Evolutionary conservation across 2,329 filamentous ascomycete genomes (phyloP).

Genomic region (Fusarium pseudograminearum): DNA sequence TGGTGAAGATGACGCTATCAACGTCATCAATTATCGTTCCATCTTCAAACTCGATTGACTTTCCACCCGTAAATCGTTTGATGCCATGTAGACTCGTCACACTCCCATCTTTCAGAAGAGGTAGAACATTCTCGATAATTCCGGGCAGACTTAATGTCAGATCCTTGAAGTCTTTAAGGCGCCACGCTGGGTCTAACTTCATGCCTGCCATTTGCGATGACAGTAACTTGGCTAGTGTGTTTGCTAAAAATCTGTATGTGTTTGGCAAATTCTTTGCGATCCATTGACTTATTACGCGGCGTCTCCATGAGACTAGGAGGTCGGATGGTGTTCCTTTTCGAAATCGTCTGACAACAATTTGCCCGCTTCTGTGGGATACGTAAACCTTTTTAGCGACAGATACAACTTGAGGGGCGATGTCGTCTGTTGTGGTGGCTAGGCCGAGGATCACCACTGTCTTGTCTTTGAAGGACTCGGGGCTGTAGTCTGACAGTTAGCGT

Average conservation of each 20-base stretch:
- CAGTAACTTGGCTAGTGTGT: conserved; percentile 1
- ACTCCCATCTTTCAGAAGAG: conserved; percentile 8
- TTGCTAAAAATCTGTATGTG: conserved; percentile 3
- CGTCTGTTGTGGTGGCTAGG: conserved; percentile 15
- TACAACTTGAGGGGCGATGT: conserved; percentile 11
- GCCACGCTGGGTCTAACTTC: conserved; percentile 20
- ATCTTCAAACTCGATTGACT: conserved; percentile 31
- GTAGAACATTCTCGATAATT: conserved; percentile 18
- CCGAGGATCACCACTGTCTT: conserved; percentile 26
- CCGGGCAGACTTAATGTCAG: conserved; percentile 14
- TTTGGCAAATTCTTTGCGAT: conserved; percentile 10
- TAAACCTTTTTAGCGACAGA: conserved; percentile 20
- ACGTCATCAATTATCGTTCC: conserved; percentile 19
- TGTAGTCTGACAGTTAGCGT: background rate
- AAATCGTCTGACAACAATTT: conserved; percentile 16
- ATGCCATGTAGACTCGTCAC: conserved; percentile 26
- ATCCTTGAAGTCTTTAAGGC: conserved; percentile 12
- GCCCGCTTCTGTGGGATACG: conserved; percentile 23
- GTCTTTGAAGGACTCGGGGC: background rate
- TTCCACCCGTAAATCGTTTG: conserved; percentile 8
- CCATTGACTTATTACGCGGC: conserved; percentile 22
- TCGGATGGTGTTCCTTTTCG: conserved; percentile 19
- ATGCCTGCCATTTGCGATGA: background rate
- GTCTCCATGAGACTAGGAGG: conserved; percentile 19
- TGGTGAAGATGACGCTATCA: conserved; percentile 25